phyloP scores from a whole-genome alignment of 352 stramenopile genomes.

The Pythium coloratum region DNA sequence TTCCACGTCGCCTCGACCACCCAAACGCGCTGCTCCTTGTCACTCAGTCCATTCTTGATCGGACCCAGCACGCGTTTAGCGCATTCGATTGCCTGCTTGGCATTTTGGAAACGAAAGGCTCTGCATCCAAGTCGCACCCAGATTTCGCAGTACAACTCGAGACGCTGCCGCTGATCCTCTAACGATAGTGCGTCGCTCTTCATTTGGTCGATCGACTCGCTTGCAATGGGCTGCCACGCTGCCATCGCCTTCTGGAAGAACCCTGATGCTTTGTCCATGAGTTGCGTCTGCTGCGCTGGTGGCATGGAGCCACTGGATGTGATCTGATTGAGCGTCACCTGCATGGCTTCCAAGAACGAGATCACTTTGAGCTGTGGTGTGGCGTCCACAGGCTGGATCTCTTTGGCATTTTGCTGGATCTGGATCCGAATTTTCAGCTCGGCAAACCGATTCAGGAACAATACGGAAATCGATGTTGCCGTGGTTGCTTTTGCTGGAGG shows the following conservation, averaged over 20 bases:
- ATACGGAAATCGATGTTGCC: conserved; percentile 19
- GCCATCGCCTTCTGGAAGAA: conserved; percentile 61
- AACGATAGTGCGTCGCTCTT: conserved; percentile 29
- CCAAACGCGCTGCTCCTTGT: conserved; percentile 27
- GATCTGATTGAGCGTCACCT: conserved; percentile 26
- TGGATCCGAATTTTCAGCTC: conserved; percentile 67
- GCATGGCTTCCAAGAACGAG: conserved; percentile 55
- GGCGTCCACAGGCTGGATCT: conserved; percentile 48
- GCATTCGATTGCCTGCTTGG: conserved; percentile 58
- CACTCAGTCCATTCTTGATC: conserved; percentile 26
- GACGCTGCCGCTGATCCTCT: conserved; percentile 57
- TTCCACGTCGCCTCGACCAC: conserved; percentile 42
- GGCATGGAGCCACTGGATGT: neutral
- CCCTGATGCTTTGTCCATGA: conserved; percentile 44
- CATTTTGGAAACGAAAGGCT: conserved; percentile 50
- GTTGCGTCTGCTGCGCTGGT: conserved; percentile 29
- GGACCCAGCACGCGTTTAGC: conserved; percentile 39
- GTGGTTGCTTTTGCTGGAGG: neutral
- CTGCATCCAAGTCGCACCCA: conserved; percentile 70
- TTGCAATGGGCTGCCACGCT: conserved; percentile 46
- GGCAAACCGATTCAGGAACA: conserved; percentile 64
- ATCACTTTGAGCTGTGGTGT: conserved; percentile 44
- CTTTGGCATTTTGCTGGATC: conserved; percentile 69
- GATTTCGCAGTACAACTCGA: conserved; percentile 67
- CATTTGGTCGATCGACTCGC: conserved; percentile 36